Conservation (phyloP, 352 stramenopile species). For the Blastocystis hominis region DNA sequence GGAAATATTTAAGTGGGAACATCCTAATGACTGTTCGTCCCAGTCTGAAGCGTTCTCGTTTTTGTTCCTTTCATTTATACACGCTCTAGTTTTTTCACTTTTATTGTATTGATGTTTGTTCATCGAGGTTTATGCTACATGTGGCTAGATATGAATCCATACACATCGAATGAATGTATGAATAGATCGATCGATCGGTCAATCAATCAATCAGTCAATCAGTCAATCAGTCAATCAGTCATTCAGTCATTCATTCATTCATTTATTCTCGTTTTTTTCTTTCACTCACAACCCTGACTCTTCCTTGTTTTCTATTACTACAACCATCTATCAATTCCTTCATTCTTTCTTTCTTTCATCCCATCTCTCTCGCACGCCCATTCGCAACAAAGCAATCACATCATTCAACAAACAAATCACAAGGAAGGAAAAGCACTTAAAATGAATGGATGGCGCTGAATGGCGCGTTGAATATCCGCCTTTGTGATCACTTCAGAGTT, state of each 20-base stretch:
- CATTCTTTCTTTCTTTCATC: no score
- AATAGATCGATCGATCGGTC: no score
- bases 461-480: not conserved
- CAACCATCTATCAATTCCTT: no score
- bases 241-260: not conserved
- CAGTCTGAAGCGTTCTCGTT: not conserved
- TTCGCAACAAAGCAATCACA: not conserved
- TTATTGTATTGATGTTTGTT: not conserved
- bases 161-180: no score
- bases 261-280: no score
- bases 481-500: not conserved
- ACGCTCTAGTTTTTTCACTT: conserved; percentile 20
- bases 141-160: no score
- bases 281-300: no score
- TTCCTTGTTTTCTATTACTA: no score
- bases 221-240: not conserved
- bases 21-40: not conserved
- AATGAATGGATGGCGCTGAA: not conserved
- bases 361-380: no score
- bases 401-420: not conserved
- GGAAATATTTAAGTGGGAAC: not conserved
- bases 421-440: not conserved
- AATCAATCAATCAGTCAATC: not conserved
- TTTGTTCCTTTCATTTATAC: conserved; percentile 4
- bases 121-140: no score